Evolutionary conservation across 352 stramenopile species (phyloP).

Genomic region (Pythium phragmiticola): DNA sequence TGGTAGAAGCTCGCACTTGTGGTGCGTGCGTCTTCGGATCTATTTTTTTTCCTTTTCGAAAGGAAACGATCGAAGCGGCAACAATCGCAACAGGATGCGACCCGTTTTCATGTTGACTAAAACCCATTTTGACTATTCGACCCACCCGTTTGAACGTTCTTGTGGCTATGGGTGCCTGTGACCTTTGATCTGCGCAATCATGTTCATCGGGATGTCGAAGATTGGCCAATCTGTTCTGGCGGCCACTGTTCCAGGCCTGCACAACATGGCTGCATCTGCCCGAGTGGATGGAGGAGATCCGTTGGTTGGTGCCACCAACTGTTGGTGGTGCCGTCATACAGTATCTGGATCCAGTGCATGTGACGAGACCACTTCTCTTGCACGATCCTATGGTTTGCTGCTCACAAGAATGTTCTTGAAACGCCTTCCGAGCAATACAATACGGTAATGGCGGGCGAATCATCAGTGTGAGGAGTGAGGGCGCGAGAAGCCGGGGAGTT

Average conservation of each 20-base stretch:
- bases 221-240: conserved; percentile 26
- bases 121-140: conserved; percentile 2
- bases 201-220: conserved; percentile 18
- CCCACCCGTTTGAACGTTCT: conserved; percentile 23
- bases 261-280: background rate
- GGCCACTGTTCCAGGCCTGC: too few relatives aligned
- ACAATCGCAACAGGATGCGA: conserved; percentile 3
- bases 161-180: conserved; percentile 10
- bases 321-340: background rate
- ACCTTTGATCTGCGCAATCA: conserved; percentile 20
- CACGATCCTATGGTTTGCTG: too few relatives aligned
- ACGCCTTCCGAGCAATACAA: background rate
- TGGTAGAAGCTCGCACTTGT: background rate
- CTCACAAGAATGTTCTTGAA: conserved; percentile 21
- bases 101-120: background rate
- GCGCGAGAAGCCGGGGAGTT: too few relatives aligned
- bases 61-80: conserved; percentile 12
- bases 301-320: too few relatives aligned
- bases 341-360: background rate
- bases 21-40: conserved; percentile 12
- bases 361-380: too few relatives aligned
- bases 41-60: conserved; percentile 17
- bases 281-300: conserved; percentile 5
- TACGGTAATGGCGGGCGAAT: too few relatives aligned
- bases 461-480: too few relatives aligned